These are phyloP conservation scores for Cladosporium sphaerospermum DNA, from an alignment of 2,329 filamentous ascomycete genomes.

Conservation along the genomic window DNA sequence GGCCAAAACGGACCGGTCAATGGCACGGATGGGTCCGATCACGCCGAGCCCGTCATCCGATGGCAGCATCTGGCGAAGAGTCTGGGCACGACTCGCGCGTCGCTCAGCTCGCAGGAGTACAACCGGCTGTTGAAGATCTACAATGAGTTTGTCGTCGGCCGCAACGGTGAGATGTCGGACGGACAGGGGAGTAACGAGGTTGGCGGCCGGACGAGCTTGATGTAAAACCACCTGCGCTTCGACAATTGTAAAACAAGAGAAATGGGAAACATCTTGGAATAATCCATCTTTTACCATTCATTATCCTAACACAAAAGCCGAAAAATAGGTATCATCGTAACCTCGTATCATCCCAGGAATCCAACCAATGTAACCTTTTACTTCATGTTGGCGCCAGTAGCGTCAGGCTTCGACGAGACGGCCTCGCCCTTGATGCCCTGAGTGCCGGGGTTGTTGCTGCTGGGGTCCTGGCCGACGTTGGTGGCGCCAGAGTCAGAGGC, in stretches of 20 bases:
- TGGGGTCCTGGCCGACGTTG: slow-evolving; percentile 26
- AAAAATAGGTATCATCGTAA: not conserved
- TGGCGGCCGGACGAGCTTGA: slow-evolving; percentile 85
- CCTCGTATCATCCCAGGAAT: not conserved
- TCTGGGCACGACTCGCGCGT: slow-evolving; percentile 69
- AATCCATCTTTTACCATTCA: not conserved
- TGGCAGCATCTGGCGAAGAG: slow-evolving; percentile 80
- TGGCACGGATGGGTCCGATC: slow-evolving; percentile 40
- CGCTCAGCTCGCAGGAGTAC: slow-evolving; percentile 74
- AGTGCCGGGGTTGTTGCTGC: slow-evolving; percentile 30
- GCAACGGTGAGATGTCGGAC: slow-evolving; percentile 91
- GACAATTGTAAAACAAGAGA: not conserved
- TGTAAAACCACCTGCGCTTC: slow-evolving; percentile 48
- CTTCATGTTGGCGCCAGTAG: slow-evolving; percentile 23
- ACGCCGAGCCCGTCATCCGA: slow-evolving; percentile 66
- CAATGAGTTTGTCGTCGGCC: slow-evolving; percentile 81
- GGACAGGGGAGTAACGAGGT: slow-evolving; percentile 89
- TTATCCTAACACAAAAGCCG: not conserved
- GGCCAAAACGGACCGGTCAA: slow-evolving; percentile 12
- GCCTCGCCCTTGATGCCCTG: slow-evolving; percentile 29
- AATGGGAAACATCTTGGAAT: not conserved
- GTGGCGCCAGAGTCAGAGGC: slow-evolving; percentile 31
- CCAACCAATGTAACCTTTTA: not conserved
- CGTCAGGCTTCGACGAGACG: slow-evolving; percentile 19
- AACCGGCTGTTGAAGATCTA: slow-evolving; percentile 74